Percentiles rank a stretch among this genome's conserved stretches.
These are phyloP conservation scores for Chytriomyces sp. DNA, from an alignment of 192 early-diverging fungal genomes.

Conservation along the genomic window DNA sequence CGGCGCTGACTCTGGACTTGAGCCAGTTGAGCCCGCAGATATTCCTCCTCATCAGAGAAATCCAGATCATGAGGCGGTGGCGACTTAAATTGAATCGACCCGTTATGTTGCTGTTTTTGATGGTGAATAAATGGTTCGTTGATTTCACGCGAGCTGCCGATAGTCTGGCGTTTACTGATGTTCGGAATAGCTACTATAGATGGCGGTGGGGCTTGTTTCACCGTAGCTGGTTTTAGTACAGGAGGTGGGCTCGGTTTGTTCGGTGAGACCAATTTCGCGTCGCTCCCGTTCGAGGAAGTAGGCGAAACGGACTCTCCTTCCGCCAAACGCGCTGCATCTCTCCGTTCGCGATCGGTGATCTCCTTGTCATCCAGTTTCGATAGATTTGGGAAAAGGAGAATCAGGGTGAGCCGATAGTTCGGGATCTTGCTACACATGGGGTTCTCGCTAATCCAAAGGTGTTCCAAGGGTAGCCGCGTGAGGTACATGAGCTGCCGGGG, in stretches of 20 bases:
- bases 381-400: conserved; percentile 35
- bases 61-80: too few relatives aligned
- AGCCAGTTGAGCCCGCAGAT: too few relatives aligned
- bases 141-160: too few relatives aligned
- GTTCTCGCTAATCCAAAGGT: conserved; percentile 50
- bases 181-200: too few relatives aligned
- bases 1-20: too few relatives aligned
- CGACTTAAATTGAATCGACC: too few relatives aligned
- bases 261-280: neutral
- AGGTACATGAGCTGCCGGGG: conserved; percentile 36
- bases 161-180: too few relatives aligned
- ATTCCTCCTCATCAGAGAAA: too few relatives aligned
- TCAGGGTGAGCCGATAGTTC: conserved; percentile 34
- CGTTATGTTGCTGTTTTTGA: too few relatives aligned
- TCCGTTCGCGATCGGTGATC: conserved; percentile 35
- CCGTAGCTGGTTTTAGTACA: neutral
- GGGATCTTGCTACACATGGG: conserved; percentile 34
- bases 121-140: too few relatives aligned
- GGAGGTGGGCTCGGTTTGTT: neutral
- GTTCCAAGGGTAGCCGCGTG: conserved; percentile 26
- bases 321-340: conserved; percentile 1
- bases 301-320: neutral
- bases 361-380: conserved; percentile 39
- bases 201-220: too few relatives aligned
- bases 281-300: neutral